Evolutionary conservation across 495 filamentous ascomycete genomes (phyloP), one percentile per base, ranked within the genome.

Genomic region (Xylaria sp.): DNA sequence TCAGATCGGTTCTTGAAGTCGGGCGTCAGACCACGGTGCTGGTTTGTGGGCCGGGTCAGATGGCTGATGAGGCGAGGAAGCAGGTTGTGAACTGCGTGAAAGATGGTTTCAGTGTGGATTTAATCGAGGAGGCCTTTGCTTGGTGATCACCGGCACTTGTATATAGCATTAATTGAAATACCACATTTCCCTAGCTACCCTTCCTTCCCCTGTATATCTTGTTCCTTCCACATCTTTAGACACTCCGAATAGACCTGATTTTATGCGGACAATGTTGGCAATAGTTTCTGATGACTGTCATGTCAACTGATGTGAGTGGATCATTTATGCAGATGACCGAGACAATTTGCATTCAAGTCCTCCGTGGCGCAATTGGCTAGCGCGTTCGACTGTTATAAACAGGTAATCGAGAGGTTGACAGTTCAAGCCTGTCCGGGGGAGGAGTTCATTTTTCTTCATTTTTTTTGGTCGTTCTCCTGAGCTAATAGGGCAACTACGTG

Each of bases 311-410:
- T 24, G 9, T 4, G 3, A 9, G 21, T 14, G 1, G 0, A 12
- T 12, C n/a, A 24, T 11, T 2, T 52, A 52, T 0, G 3, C 14
- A 26, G 21, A 41, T 41, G 40, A 11, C 3, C 40, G 12, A 11
- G 12, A 1, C 46, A 50, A 21, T 50, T 37, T 8, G 35, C n/a
- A n/a, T n/a, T n/a, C n/a, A 14, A 44, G 19, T 62, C 59, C 37
- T 62, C 59, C 59, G 59, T 62, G 59, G 58, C 58, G 58, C 58
- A 61, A n/a, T n/a, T n/a, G n/a, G n/a, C n/a, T n/a, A n/a, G n/a
- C n/a, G n/a, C n/a, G n/a, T n/a, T n/a, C n/a, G n/a, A n/a, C n/a
- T n/a, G n/a, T n/a, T n/a, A n/a, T n/a, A n/a, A n/a, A n/a, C n/a
- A n/a, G n/a, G n/a, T n/a, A n/a, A n/a, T n/a, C n/a, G n/a, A n/a